Evolutionary conservation across 2,329 filamentous ascomycete genomes (phyloP), one percentile per base, ranked within the genome.

Genomic region (Aureobasidium sp.): DNA sequence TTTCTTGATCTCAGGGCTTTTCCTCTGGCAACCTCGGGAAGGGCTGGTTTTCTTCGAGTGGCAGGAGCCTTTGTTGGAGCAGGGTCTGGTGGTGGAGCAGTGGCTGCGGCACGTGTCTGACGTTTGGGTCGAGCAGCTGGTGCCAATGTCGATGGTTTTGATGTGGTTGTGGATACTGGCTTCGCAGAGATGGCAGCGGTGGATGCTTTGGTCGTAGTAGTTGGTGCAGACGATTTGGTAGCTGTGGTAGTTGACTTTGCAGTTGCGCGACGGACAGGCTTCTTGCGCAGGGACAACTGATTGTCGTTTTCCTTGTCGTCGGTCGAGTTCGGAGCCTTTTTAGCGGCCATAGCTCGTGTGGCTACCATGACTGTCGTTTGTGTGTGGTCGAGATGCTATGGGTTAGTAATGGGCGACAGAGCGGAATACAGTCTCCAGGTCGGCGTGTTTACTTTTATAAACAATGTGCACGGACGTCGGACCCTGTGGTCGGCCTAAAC

Each of bases 331-430:
- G 68, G 73, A 5, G 70, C 69, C 68, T 73, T 73, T 33, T 71
- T 72, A 38, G 74, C 69, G 66, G 74, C 72, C 48, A 73, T 76
- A 27, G 76, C 70, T 66, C 77, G 67, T 64, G 77, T 79, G 23
- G 76, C 74, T 45, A 78, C 76, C 77, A 79, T 78, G 29, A 29
- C 70, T n/a, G 55, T 51, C 18, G 31, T 25, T 58, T 38, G 36
- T 64, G 58, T 65, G 10, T 25, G 36, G 25, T 27, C 4, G 27
- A n/a, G 23, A 27, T 55, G 40, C 40, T 64, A 38, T 59, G 29
- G 29, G 47, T 62, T 53, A 62, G 59, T 53, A 43, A 51, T 42
- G 47, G 33, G 18, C 29, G 47, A 31, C 25, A 42, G 51, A 36
- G 0, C n/a, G 31, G 11, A n/a, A 11, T 25, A 40, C 33, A 13